Base-by-base conservation (phyloP, 441 rosid genomes). In the Biscutella laevigata region DNA sequence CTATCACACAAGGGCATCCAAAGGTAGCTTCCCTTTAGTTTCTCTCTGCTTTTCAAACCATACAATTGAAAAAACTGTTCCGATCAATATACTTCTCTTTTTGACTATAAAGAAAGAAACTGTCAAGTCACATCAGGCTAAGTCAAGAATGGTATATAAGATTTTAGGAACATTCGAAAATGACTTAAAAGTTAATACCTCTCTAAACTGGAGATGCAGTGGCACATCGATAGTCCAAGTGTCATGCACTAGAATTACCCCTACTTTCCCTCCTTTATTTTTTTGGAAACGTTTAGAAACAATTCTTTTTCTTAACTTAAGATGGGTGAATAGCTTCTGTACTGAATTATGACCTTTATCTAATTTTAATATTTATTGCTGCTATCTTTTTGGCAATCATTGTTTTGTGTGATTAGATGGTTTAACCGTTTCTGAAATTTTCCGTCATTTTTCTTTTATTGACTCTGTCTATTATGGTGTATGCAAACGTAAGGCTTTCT, bases 1-100 rank as follows among this genome's bases (percentile, higher is more conserved):
- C 94, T 52, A 62, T 82, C 83, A 47, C 51, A 68, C 74, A 37
- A 75, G 72, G 84, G 91, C 89, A 77, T 63, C 67, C 71, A 48
- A 30, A 39, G 53, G 66, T 57, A 52, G 62, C 51, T 59, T 49
- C 19, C 45, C 24, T 8, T 27, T 30, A 42, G 30, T 61, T 43
- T 45, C 50, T 36, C 33, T 48, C n/a, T 42, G 5, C 9, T 42
- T 46, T 37, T 36, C 43, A 35, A 35, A 14, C 33, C 49, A 65
- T 13, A 58, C 24, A 35, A 21, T 55, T 51, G 40, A 32, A 38
- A 40, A 10, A 12, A 27, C 57, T 24, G 12, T 59, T 59, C 19
- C 20, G 9, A 6, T 66, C 15, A 36, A 33, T n/a, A 49, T 11
- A 12, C 26, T 55, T 47, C 16, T 42, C 30, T 63, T 39, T 33